Conservation (phyloP, 2,329 filamentous ascomycete species). For the Emericellopsis atlantica region DNA sequence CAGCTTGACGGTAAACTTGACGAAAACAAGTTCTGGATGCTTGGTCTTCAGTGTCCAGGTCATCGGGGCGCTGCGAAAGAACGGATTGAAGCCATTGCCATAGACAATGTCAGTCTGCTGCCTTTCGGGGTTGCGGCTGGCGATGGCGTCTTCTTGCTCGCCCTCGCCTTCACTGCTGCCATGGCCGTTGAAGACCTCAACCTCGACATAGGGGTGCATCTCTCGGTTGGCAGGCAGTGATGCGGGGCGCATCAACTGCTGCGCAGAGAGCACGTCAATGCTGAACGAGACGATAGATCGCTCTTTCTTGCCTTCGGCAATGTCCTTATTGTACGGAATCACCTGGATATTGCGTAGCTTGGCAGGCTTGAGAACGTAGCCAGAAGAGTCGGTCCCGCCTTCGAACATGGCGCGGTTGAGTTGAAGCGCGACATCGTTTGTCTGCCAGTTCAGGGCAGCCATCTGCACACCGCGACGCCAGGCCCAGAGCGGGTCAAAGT, state of each 20-base stretch:
- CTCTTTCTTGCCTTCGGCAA: slow-evolving; percentile 54
- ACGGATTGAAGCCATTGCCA: slow-evolving; percentile 88
- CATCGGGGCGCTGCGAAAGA: slow-evolving; percentile 63
- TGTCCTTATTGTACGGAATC: slow-evolving; percentile 31
- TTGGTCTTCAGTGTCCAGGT: slow-evolving; percentile 82
- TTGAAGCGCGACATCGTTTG: slow-evolving; percentile 89
- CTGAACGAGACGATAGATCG: slow-evolving; percentile 75
- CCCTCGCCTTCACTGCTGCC: slow-evolving; percentile 25
- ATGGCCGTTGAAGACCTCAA: slow-evolving; percentile 59
- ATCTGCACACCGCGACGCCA: slow-evolving; percentile 97
- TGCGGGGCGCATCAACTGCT: slow-evolving; percentile 78
- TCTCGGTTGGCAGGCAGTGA: slow-evolving; percentile 58
- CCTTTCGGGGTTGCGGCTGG: slow-evolving; percentile 51
- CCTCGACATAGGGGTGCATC: slow-evolving; percentile 87
- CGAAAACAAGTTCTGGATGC: slow-evolving; percentile 84
- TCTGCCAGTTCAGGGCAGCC: slow-evolving; percentile 97
- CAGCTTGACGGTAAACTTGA: slow-evolving; percentile 85
- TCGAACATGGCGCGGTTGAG: slow-evolving; percentile 98
- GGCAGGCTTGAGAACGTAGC: slow-evolving; percentile 87
- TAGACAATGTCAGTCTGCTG: slow-evolving; percentile 69
- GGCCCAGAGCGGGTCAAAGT: slow-evolving; percentile 87
- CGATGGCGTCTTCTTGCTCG: slow-evolving; percentile 10
- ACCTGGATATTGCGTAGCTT: slow-evolving; percentile 65
- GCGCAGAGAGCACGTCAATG: slow-evolving; percentile 84
- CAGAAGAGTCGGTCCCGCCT: slow-evolving; percentile 71